Percentiles rank a stretch among this genome's conserved stretches.
phyloP scores from a whole-genome alignment of 1,284 basidiomycete genomes.

The Mycena sp. region DNA sequence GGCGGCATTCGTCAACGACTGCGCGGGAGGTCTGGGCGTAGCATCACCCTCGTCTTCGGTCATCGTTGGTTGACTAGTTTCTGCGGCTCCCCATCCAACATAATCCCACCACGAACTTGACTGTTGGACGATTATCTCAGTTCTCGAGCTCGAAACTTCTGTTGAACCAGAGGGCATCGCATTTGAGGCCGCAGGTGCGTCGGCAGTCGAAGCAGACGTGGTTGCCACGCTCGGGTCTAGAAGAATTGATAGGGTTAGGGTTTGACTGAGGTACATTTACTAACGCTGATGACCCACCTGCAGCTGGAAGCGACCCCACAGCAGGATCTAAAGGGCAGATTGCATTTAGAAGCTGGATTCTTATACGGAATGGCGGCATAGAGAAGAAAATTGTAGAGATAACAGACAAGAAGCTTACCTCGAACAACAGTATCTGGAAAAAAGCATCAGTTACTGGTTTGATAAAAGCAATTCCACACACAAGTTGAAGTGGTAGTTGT shows the following conservation, averaged over 20 bases:
- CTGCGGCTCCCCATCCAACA: slow-evolving; percentile 51
- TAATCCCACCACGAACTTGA: slow-evolving; percentile 63
- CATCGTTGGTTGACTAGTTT: not conserved
- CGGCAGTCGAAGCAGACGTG: slow-evolving; percentile 1
- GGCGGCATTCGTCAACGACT: slow-evolving; percentile 30
- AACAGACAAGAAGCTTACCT: not conserved
- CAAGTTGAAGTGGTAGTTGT: slow-evolving; percentile 3
- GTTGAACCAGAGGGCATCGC: not conserved
- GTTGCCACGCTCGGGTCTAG: slow-evolving; percentile 16
- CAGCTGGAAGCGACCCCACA: no score
- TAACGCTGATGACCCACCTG: no score
- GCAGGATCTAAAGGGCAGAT: no score
- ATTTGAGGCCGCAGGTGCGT: not conserved
- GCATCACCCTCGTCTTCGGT: slow-evolving; percentile 15
- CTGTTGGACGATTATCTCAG: not conserved
- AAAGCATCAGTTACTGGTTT: not conserved
- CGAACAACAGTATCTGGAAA: no score
- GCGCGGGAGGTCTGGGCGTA: slow-evolving; percentile 15
- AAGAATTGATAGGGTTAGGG: slow-evolving; percentile 23
- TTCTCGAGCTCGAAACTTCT: not conserved
- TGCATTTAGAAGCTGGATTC: no score
- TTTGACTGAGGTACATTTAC: slow-evolving; percentile 16
- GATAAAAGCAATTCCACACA: not conserved
- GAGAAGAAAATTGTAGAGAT: no score
- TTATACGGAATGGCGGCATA: no score